Evolutionary conservation across 2,329 filamentous ascomycete genomes (phyloP).

Genomic region (Curvularia sp.): DNA sequence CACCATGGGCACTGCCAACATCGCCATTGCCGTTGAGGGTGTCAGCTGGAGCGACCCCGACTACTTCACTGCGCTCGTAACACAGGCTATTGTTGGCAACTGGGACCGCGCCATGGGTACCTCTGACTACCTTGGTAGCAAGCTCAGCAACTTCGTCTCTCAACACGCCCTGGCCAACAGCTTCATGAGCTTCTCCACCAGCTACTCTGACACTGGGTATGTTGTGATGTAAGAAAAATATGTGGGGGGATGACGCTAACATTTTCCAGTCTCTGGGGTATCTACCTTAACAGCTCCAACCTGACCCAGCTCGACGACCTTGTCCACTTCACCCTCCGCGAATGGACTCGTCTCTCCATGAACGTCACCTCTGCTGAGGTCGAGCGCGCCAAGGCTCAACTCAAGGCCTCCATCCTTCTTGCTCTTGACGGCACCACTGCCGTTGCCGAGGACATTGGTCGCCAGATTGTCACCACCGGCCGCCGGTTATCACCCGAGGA

Average conservation of each 20-base stretch:
- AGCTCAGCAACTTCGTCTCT: slow-evolving; percentile 93
- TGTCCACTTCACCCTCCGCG: slow-evolving; percentile 95
- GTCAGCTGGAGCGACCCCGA: slow-evolving; percentile 99
- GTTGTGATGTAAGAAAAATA: slow-evolving; percentile 41
- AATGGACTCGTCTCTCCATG: slow-evolving; percentile 95
- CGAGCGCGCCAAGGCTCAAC: slow-evolving; percentile 98
- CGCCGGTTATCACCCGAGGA: slow-evolving; percentile 89
- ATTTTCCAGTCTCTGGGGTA: slow-evolving; percentile 86
- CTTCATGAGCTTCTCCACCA: slow-evolving; percentile 99
- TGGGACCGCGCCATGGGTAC: slow-evolving; percentile 99
- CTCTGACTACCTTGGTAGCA: slow-evolving; percentile 96
- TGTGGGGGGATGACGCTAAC: slow-evolving; percentile 36
- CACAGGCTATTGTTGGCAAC: slow-evolving; percentile 98
- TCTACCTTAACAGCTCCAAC: slow-evolving; percentile 96
- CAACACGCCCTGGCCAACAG: slow-evolving; percentile 96
- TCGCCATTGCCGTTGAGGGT: slow-evolving; percentile 98
- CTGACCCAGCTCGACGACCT: slow-evolving; percentile 88
- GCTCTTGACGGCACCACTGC: slow-evolving; percentile 97
- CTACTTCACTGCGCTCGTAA: slow-evolving; percentile 97
- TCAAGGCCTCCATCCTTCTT: slow-evolving; percentile 97
- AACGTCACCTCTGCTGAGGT: slow-evolving; percentile 89
- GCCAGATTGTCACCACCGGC: slow-evolving; percentile 97
- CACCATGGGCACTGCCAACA: slow-evolving; percentile 94
- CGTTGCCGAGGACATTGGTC: slow-evolving; percentile 96
- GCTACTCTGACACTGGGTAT: slow-evolving; percentile 99